phyloP scores from a whole-genome alignment of 108 stramenopile species.

The Bacterosira constricta region DNA sequence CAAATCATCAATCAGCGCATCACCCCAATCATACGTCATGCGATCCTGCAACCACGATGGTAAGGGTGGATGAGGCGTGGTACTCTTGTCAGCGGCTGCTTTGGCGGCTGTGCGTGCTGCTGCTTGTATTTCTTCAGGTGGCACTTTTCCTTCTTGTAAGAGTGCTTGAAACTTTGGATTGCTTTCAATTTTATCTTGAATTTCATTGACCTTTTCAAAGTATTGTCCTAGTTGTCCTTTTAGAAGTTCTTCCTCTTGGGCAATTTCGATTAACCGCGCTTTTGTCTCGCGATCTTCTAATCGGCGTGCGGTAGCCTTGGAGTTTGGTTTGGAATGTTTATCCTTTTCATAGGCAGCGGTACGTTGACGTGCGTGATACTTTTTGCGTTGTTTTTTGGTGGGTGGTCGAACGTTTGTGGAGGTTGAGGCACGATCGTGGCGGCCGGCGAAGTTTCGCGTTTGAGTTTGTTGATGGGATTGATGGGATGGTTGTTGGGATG shows the following conservation, averaged over 20 bases:
- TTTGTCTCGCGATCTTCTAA: slow-evolving; percentile 23
- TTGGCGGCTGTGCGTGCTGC: slow-evolving; percentile 44
- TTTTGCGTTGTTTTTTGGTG: slow-evolving; percentile 67
- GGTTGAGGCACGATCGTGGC: slow-evolving; percentile 70
- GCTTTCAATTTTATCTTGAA: slow-evolving; percentile 27
- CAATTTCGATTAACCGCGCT: slow-evolving; percentile 45
- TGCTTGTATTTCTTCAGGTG: slow-evolving; percentile 12
- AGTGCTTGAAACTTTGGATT: slow-evolving; percentile 30
- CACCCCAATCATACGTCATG: slow-evolving; percentile 69
- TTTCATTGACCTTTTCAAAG: slow-evolving; percentile 48
- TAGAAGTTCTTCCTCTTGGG: slow-evolving; percentile 47
- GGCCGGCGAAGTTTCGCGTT: slow-evolving; percentile 35
- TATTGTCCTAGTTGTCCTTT: slow-evolving; percentile 28
- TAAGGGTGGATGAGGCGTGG: slow-evolving; percentile 31
- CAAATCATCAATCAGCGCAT: slow-evolving; percentile 81
- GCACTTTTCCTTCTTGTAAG: slow-evolving; percentile 11
- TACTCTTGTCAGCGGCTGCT: slow-evolving; percentile 36
- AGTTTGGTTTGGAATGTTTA: slow-evolving; percentile 68
- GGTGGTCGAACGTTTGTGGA: slow-evolving; percentile 62
- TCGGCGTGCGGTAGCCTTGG: slow-evolving; percentile 66
- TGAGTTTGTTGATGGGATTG: background rate
- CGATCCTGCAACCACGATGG: slow-evolving; percentile 45
- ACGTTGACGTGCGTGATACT: slow-evolving; percentile 55
- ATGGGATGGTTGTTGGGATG: background rate
- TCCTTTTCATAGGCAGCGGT: slow-evolving; percentile 43